Evolutionary conservation across 1,284 basidiomycete species (phyloP).

Genomic region (Pascua sp.): DNA sequence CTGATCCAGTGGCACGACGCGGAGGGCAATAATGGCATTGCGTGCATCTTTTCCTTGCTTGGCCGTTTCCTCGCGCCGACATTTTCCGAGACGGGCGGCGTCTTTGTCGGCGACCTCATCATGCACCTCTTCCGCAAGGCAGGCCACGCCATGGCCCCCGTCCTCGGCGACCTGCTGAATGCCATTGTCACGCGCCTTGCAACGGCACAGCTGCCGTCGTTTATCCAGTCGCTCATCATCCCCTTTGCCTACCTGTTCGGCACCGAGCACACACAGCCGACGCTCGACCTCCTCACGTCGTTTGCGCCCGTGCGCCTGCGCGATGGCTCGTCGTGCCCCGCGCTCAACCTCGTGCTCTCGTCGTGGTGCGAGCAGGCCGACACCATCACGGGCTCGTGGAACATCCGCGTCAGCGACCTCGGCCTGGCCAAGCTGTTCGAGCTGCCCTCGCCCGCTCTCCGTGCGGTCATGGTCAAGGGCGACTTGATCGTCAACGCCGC

Average conservation of each 20-base stretch:
- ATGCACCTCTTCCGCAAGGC: slow-evolving; percentile 83
- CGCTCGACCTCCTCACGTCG: slow-evolving; percentile 69
- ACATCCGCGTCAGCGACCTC: slow-evolving; percentile 72
- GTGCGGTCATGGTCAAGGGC: slow-evolving; percentile 75
- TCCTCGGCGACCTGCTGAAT: slow-evolving; percentile 77
- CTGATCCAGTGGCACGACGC: slow-evolving; percentile 69
- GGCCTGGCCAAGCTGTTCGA: slow-evolving; percentile 74
- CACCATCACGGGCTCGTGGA: slow-evolving; percentile 93
- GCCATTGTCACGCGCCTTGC: slow-evolving; percentile 78
- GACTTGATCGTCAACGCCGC: slow-evolving; percentile 79
- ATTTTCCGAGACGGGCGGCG: slow-evolving; percentile 73
- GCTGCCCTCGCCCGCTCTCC: slow-evolving; percentile 63
- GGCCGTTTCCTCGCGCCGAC: slow-evolving; percentile 65
- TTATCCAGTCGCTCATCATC: slow-evolving; percentile 75
- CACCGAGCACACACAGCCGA: slow-evolving; percentile 71
- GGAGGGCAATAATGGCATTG: slow-evolving; percentile 67
- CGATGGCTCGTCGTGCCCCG: slow-evolving; percentile 52
- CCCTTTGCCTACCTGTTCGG: slow-evolving; percentile 87
- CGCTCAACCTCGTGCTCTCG: slow-evolving; percentile 72
- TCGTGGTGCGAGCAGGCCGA: slow-evolving; percentile 93
- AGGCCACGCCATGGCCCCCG: slow-evolving; percentile 59
- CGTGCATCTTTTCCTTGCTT: slow-evolving; percentile 67
- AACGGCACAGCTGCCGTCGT: slow-evolving; percentile 79
- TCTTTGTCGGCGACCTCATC: slow-evolving; percentile 89
- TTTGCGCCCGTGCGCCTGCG: slow-evolving; percentile 52